phyloP scores from a whole-genome alignment of 2,329 filamentous ascomycete species.

The Colletotrichum sp. region DNA sequence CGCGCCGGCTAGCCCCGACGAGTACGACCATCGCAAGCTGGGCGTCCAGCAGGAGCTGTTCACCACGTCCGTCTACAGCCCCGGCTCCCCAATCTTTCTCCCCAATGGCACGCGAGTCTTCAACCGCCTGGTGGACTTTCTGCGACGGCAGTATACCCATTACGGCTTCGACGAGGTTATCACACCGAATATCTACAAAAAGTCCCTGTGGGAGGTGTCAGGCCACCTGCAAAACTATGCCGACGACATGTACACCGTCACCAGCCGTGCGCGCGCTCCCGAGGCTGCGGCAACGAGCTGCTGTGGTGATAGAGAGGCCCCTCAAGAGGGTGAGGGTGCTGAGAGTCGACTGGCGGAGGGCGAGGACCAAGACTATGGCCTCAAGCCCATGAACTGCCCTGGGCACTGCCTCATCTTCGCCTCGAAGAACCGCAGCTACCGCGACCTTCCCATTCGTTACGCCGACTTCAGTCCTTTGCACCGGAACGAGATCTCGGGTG shows the following conservation, averaged over 20 bases:
- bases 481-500: conserved; percentile 83
- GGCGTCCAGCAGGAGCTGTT: conserved; percentile 76
- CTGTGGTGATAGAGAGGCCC: conserved; percentile 31
- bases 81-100: conserved; percentile 83
- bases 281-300: conserved; percentile 22
- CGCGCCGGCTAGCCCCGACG: background rate
- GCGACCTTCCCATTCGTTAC: conserved; percentile 81
- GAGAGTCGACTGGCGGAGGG: conserved; percentile 36
- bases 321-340: conserved; percentile 19
- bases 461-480: conserved; percentile 90
- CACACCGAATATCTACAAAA: conserved; percentile 90
- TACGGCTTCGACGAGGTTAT: conserved; percentile 91
- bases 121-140: conserved; percentile 80
- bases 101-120: conserved; percentile 83
- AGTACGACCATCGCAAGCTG: conserved; percentile 61
- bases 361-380: conserved; percentile 74
- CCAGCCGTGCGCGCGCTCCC: conserved; percentile 44
- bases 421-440: conserved; percentile 74
- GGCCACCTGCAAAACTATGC: conserved; percentile 90
- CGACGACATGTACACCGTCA: conserved; percentile 90
- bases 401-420: conserved; percentile 87
- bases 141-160: conserved; percentile 81
- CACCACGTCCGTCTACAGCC: conserved; percentile 78
- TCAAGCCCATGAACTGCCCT: conserved; percentile 95
- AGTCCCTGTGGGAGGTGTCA: conserved; percentile 82